phyloP scores from a whole-genome alignment of 495 filamentous ascomycete species.

The Talaromyces wortmannii region DNA sequence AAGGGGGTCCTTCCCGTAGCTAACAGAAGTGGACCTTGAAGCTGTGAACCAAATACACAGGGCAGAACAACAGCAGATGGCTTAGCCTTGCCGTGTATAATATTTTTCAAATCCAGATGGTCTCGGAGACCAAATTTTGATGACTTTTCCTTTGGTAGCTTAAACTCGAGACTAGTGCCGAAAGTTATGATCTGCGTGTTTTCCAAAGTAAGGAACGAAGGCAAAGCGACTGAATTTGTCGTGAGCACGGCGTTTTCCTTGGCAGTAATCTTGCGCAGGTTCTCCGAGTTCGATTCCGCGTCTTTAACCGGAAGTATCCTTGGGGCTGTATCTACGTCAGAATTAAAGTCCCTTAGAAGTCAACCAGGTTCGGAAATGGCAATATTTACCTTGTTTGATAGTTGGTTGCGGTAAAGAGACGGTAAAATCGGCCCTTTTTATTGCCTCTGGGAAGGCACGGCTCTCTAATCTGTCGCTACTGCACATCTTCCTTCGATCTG shows the following conservation, averaged over 20 bases:
- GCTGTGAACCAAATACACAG: slow-evolving; percentile 2
- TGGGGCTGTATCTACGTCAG: not conserved
- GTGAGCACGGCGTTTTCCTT: not conserved
- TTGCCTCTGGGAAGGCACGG: not conserved
- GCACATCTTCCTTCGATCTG: slow-evolving; percentile 4
- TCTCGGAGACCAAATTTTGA: too few species aligned
- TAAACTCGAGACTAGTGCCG: not conserved
- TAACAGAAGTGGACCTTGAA: slow-evolving; percentile 1
- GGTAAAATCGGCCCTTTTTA: not conserved
- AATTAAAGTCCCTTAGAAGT: not conserved
- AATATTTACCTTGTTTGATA: slow-evolving; percentile 1
- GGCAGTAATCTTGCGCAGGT: not conserved
- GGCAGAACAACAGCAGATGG: slow-evolving; percentile 1
- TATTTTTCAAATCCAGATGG: not conserved
- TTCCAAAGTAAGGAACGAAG: not conserved
- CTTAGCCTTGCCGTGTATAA: not conserved
- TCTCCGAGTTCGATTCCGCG: not conserved
- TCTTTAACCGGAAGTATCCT: not conserved
- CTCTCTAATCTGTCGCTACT: not conserved
- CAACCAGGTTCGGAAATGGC: not conserved
- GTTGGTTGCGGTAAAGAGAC: not conserved
- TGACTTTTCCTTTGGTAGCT: not conserved
- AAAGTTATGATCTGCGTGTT: slow-evolving; percentile 1
- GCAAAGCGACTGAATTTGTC: slow-evolving; percentile 1
- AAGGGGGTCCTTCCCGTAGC: slow-evolving; percentile 1